phyloP scores from a whole-genome alignment of 2,329 filamentous ascomycete species.

The Hymenoscyphus fructigenus region DNA sequence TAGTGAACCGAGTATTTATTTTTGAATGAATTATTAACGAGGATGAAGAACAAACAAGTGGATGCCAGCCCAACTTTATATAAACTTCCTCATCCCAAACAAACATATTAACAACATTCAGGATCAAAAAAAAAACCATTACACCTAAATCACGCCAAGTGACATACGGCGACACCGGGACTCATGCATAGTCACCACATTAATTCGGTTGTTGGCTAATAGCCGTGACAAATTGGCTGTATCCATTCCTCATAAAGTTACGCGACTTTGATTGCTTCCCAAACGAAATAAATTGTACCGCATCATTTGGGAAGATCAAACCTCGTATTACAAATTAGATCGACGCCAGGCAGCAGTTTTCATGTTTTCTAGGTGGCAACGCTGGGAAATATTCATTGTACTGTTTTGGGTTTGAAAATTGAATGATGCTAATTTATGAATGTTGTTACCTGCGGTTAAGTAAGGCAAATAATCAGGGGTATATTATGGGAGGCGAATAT shows the following conservation, averaged over 20 bases:
- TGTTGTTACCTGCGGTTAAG: conserved; percentile 9
- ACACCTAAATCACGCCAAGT: background rate
- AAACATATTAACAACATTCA: background rate
- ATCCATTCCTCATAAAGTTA: background rate
- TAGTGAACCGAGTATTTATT: background rate
- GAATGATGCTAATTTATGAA: background rate
- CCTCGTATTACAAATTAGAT: conserved; percentile 11
- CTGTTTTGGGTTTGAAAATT: background rate
- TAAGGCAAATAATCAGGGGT: background rate
- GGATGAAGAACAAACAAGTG: background rate
- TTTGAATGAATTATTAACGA: background rate
- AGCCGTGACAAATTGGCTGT: conserved; percentile 10
- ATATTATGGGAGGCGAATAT: background rate
- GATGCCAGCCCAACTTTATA: background rate
- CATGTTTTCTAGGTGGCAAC: background rate
- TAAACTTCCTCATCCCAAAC: background rate
- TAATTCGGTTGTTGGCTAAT: conserved; percentile 10
- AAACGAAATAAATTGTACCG: conserved; percentile 7
- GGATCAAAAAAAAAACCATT: background rate
- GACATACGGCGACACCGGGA: background rate
- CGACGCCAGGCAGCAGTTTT: conserved; percentile 7
- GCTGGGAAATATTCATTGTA: background rate
- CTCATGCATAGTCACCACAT: background rate
- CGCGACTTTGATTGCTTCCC: background rate
- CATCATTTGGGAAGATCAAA: background rate